Evolutionary conservation across 202 grass and related monocot species (phyloP).

Genomic region (Miscanthus sacchariflorus): DNA sequence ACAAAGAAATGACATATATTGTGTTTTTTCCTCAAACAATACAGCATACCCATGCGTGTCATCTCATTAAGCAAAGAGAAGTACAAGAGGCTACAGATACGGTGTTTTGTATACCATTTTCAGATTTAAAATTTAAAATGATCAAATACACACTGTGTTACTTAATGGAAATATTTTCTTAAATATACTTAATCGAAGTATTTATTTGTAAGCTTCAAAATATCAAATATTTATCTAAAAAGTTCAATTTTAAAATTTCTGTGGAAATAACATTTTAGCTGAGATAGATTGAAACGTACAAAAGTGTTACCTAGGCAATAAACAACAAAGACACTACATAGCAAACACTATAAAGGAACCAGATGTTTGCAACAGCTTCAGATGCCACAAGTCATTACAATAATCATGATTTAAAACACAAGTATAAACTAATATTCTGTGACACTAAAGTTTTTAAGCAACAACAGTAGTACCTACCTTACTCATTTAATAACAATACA

Average conservation of each 20-base stretch:
- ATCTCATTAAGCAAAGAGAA: neutral
- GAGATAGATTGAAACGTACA: neutral
- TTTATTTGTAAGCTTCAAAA: slow-evolving; percentile 17
- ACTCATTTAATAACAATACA: neutral
- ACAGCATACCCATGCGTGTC: neutral
- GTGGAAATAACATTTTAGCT: neutral
- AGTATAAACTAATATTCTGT: neutral
- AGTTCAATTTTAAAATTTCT: neutral
- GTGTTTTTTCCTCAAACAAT: neutral
- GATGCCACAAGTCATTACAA: neutral
- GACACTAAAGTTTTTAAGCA: neutral
- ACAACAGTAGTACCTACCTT: neutral
- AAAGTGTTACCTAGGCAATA: neutral
- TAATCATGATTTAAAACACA: neutral
- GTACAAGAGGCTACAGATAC: neutral
- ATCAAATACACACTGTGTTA: neutral
- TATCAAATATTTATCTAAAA: neutral
- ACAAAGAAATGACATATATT: neutral
- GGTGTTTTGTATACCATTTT: neutral
- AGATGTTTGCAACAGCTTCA: neutral
- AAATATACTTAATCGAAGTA: slow-evolving; percentile 1
- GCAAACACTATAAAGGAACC: neutral
- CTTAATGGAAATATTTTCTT: slow-evolving; percentile 7
- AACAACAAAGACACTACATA: neutral
- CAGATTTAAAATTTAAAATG: neutral